These are phyloP conservation scores for Proliferodiscus dingleyae DNA, from an alignment of 2,329 filamentous ascomycete species.

Conservation along the genomic window DNA sequence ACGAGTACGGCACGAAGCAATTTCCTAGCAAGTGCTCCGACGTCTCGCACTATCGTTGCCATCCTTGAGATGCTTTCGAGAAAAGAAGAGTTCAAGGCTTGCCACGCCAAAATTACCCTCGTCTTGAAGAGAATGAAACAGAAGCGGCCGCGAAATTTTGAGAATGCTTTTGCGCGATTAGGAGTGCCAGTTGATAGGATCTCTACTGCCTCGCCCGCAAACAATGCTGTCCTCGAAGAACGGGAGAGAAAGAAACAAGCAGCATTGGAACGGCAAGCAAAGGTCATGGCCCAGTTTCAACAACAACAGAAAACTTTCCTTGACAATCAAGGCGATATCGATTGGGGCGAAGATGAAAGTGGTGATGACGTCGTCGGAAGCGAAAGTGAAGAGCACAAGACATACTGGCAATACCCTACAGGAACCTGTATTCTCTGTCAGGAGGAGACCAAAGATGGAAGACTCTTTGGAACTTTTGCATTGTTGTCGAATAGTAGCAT, in stretches of 20 bases:
- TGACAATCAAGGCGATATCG: constrained; percentile 78
- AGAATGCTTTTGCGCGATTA: constrained; percentile 57
- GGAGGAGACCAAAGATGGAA: constrained; percentile 86
- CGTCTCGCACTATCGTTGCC: constrained; percentile 58
- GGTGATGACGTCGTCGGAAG: constrained; percentile 62
- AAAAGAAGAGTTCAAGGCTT: constrained; percentile 74
- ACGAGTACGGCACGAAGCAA: constrained; percentile 58
- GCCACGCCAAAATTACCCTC: constrained; percentile 76
- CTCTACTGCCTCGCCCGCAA: constrained; percentile 76
- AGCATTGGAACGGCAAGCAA: constrained; percentile 81
- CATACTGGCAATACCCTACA: constrained; percentile 82
- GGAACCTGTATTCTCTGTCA: constrained; percentile 96
- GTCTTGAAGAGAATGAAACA: constrained; percentile 82
- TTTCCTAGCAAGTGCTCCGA: constrained; percentile 51
- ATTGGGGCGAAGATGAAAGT: constrained; percentile 80
- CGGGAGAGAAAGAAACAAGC: constrained; percentile 84
- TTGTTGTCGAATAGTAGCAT: constrained; percentile 83
- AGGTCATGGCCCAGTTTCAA: constrained; percentile 97
- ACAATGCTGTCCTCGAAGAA: constrained; percentile 53
- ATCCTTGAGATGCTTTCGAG: constrained; percentile 57
- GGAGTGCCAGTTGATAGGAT: constrained; percentile 72
- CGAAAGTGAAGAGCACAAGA: constrained; percentile 60
- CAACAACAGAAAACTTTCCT: constrained; percentile 95
- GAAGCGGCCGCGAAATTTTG: constrained; percentile 70
- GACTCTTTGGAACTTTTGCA: constrained; percentile 89